Conservation (phyloP, 768 basidiomycete genomes). For the Symmetrospora coprosmae region DNA sequence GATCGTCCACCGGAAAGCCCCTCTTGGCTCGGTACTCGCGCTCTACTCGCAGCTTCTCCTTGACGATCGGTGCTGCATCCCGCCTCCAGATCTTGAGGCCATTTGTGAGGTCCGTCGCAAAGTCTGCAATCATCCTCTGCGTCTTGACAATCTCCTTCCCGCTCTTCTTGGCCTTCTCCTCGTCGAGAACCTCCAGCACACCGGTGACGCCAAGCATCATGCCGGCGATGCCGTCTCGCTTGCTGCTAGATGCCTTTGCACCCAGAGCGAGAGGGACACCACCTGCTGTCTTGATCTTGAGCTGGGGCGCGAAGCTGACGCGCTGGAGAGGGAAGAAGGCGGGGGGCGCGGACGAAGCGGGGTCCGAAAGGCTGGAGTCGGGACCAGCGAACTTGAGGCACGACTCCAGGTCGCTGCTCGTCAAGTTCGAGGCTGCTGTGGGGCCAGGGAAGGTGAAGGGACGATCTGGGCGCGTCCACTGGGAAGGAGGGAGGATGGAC, state of each 20-base stretch:
- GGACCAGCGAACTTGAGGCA: not conserved
- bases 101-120: conserved; percentile 32
- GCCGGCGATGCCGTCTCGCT: conserved; percentile 25
- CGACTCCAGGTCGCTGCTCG: conserved; percentile 2
- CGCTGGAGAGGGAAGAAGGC: conserved; percentile 34
- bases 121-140: conserved; percentile 33
- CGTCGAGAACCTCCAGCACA: conserved; percentile 30
- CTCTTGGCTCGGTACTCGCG: conserved; percentile 13
- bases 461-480: not conserved
- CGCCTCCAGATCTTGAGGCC: conserved; percentile 32
- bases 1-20: conserved; percentile 15
- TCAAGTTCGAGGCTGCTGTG: not conserved
- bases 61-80: conserved; percentile 25
- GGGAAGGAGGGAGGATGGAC: not conserved
- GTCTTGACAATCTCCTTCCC: conserved; percentile 28
- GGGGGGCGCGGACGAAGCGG: conserved; percentile 26
- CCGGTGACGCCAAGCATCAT: conserved; percentile 34
- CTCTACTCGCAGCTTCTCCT: conserved; percentile 14
- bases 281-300: conserved; percentile 24
- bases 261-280: conserved; percentile 24
- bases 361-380: not conserved
- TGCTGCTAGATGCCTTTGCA: not conserved
- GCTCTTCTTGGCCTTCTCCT: conserved; percentile 7
- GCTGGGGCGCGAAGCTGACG: conserved; percentile 31
- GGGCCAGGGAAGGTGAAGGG: conserved; percentile 14